Percentiles rank a stretch among this genome's conserved stretches.
phyloP scores from a whole-genome alignment of 768 basidiomycete genomes.

The Boletellus sp. region DNA sequence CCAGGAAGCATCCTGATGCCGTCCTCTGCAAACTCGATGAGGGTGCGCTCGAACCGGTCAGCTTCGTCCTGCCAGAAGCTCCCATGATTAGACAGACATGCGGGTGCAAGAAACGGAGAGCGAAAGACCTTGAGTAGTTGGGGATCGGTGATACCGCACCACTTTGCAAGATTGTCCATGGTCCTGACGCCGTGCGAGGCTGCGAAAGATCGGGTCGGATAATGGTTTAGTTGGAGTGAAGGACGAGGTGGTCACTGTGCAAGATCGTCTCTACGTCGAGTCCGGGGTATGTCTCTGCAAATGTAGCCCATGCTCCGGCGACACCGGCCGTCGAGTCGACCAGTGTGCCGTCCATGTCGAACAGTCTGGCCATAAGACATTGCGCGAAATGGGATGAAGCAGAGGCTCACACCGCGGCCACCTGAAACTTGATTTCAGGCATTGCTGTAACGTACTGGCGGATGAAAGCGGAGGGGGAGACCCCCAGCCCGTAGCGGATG shows the following conservation, averaged over 20 bases:
- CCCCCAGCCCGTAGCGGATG: neutral
- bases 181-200: constrained; percentile 83
- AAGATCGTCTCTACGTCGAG: constrained; percentile 61
- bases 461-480: too few relatives aligned
- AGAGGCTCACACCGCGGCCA: constrained; percentile 38
- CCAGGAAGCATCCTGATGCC: constrained; percentile 76
- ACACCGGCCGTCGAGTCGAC: constrained; percentile 84
- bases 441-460: too few relatives aligned
- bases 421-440: constrained; percentile 34
- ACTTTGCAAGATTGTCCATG: constrained; percentile 69
- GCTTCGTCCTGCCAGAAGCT: constrained; percentile 53
- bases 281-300: constrained; percentile 62
- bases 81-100: constrained; percentile 3
- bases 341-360: constrained; percentile 83
- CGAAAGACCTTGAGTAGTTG: constrained; percentile 61
- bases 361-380: constrained; percentile 43
- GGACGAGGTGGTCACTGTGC: constrained; percentile 45
- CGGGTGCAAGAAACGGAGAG: neutral
- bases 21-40: constrained; percentile 55
- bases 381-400: neutral
- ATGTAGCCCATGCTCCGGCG: constrained; percentile 77
- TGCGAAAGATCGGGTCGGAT: constrained; percentile 23
- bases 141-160: constrained; percentile 66
- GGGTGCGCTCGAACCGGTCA: constrained; percentile 74
- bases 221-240: neutral